Base-by-base conservation (phyloP, 2,329 filamentous ascomycete genomes). In the Huntiella savannae region DNA sequence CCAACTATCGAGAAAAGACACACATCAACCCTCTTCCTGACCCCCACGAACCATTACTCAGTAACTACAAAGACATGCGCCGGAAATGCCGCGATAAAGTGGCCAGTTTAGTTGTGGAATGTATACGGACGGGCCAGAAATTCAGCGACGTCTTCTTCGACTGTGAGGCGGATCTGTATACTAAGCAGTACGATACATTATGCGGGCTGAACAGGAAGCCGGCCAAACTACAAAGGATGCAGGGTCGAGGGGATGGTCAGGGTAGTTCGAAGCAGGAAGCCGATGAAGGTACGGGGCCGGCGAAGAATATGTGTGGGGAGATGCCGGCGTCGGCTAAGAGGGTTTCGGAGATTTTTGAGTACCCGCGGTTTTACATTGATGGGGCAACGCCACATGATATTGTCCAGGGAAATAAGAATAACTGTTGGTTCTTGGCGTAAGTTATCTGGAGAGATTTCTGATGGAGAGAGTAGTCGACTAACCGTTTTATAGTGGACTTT, bases 81-180 rank as follows among this genome's bases (percentile, higher is more conserved):
- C 22, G 22, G 22, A 28, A 8, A 28, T 28, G 22, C 5, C 22
- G 22, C 2, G 22, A 28, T 7, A 28, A 28, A 28, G 22, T 28
- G 6, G 22, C 22, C 6, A 6, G 7, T 6, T 28, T 28, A 8
- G 7, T 5, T 28, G 22, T 28, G 6, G 22, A 28, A 28, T 28
- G 22, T 5, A 28, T 28, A 6, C 22, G 6, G 3, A 28, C 22
- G 22, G 22, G 22, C 7, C 5, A 28, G 41, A 88, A 85, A 60
- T 94, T 92, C 57, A 73, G 79, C 12, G 84, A 92, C 56, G 74
- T 78, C n/a, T 77, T 91, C 58, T 93, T 93, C 57, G 81, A 93
- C 57, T 75, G 93, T 44, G 84, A 91, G 56, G 65, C 73, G 34
- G 82, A 87, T 58, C 67, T 86, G 51, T 81, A 83, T 54, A 28